phyloP scores from a whole-genome alignment of 163 green algal species.

The Scenedesmus sp. region DNA sequence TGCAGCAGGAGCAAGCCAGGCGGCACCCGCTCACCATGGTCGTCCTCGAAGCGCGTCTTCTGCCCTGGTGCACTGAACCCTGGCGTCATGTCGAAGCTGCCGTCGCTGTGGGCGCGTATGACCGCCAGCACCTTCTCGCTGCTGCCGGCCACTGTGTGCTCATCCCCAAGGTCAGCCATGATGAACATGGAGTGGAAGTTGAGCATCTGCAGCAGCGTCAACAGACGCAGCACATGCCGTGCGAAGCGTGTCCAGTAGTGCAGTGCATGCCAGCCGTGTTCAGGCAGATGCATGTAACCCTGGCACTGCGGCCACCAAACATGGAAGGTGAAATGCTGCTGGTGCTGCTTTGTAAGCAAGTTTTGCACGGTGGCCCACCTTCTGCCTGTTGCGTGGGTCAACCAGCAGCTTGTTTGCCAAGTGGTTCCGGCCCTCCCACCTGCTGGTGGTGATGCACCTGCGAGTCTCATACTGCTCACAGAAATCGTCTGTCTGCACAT shows the following conservation, averaged over 20 bases:
- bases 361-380: slow-evolving; percentile 53
- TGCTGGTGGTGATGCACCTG: slow-evolving; percentile 64
- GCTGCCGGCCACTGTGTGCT: slow-evolving; percentile 38
- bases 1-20: neutral
- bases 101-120: slow-evolving; percentile 68
- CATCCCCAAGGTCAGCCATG: slow-evolving; percentile 70
- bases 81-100: slow-evolving; percentile 79
- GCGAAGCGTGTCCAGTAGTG: neutral
- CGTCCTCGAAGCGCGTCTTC: slow-evolving; percentile 74
- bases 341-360: too few species aligned
- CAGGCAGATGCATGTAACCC: too few species aligned
- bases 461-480: slow-evolving; percentile 63
- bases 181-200: slow-evolving; percentile 79
- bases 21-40: slow-evolving; percentile 53
- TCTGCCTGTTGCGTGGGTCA: slow-evolving; percentile 53
- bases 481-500: slow-evolving; percentile 72
- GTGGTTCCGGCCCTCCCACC: slow-evolving; percentile 55
- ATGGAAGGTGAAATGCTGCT: too few species aligned
- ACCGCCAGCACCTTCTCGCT: slow-evolving; percentile 66
- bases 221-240: neutral
- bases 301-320: neutral
- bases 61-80: slow-evolving; percentile 62
- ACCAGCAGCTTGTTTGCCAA: slow-evolving; percentile 26
- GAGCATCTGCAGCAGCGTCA: slow-evolving; percentile 59
- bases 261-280: neutral